These are phyloP conservation scores for Monosporozyma unispora DNA, from an alignment of 805 yeast genomes.

Conservation along the genomic window DNA sequence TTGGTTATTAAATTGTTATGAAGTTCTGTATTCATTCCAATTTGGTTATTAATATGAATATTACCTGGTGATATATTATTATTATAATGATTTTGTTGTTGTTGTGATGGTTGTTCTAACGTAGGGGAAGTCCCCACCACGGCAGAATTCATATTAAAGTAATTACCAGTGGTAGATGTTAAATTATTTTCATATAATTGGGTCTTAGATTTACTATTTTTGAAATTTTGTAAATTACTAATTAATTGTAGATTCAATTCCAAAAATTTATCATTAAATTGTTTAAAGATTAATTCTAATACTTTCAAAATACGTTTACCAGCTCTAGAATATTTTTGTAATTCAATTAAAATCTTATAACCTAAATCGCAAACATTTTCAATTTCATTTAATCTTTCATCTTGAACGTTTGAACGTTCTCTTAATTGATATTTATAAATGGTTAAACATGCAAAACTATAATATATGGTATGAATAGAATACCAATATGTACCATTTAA, in stretches of 20 bases:
- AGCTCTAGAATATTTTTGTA: conserved; percentile 63
- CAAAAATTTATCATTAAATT: conserved; percentile 46
- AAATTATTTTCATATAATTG: neutral
- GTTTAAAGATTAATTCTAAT: conserved; percentile 65
- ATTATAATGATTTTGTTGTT: neutral
- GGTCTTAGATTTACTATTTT: neutral
- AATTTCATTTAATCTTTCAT: conserved; percentile 23
- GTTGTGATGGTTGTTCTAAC: neutral
- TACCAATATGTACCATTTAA: conserved; percentile 87
- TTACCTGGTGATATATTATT: neutral
- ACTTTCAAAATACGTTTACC: conserved; percentile 71
- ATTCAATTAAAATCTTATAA: conserved; percentile 49
- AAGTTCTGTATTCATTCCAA: neutral
- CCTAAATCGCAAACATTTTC: conserved; percentile 65
- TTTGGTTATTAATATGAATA: neutral
- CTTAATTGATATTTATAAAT: conserved; percentile 35
- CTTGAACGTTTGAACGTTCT: neutral
- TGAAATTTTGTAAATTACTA: neutral
- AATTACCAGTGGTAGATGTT: neutral
- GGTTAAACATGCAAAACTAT: conserved; percentile 78
- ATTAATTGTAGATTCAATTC: conserved; percentile 4
- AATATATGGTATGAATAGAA: conserved; percentile 79
- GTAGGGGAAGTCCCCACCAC: neutral
- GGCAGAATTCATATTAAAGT: neutral
- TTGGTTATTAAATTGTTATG: neutral